Evolutionary conservation across 768 basidiomycete genomes (phyloP).

Genomic region (Candolleomyces eurysporus): DNA sequence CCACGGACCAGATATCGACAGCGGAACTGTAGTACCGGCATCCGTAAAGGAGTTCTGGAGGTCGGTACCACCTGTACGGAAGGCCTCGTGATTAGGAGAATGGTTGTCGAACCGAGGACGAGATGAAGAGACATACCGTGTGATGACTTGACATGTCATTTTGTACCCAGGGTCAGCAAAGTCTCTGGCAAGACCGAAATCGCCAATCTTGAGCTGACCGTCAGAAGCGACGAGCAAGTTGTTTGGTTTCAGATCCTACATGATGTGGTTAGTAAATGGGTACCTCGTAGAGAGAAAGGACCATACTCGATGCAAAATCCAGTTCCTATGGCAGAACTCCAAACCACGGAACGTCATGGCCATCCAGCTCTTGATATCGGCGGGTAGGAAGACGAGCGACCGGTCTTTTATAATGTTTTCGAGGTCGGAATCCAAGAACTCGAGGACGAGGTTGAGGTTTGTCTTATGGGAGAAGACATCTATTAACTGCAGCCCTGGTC

Average conservation of each 20-base stretch:
- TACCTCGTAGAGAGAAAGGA: background rate
- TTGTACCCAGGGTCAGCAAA: conserved; percentile 92
- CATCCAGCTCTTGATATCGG: conserved; percentile 99
- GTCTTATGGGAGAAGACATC: conserved; percentile 97
- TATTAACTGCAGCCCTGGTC: conserved; percentile 58
- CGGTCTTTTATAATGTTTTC: conserved; percentile 97
- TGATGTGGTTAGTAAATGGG: background rate
- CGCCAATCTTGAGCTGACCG: conserved; percentile 93
- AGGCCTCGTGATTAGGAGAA: conserved; percentile 3
- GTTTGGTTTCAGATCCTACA: conserved; percentile 96
- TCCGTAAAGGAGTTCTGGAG: conserved; percentile 92
- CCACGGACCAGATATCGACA: conserved; percentile 96
- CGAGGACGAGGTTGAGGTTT: conserved; percentile 95
- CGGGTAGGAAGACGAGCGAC: conserved; percentile 86
- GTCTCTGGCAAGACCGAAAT: conserved; percentile 97
- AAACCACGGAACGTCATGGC: conserved; percentile 96
- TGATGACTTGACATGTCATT: conserved; percentile 99
- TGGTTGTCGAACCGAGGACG: background rate
- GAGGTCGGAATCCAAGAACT: conserved; percentile 93
- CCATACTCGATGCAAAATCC: conserved; percentile 85
- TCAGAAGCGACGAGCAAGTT: conserved; percentile 91
- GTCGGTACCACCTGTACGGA: conserved; percentile 86
- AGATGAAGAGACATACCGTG: conserved; percentile 56
- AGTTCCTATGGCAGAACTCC: conserved; percentile 98
- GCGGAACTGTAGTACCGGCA: conserved; percentile 87